A percentile compares a stretch with the other conserved stretches of the same genome.
These are phyloP conservation scores for Monotropa hypopitys DNA, from an alignment of 179 eudicot species.

Conservation along the genomic window DNA sequence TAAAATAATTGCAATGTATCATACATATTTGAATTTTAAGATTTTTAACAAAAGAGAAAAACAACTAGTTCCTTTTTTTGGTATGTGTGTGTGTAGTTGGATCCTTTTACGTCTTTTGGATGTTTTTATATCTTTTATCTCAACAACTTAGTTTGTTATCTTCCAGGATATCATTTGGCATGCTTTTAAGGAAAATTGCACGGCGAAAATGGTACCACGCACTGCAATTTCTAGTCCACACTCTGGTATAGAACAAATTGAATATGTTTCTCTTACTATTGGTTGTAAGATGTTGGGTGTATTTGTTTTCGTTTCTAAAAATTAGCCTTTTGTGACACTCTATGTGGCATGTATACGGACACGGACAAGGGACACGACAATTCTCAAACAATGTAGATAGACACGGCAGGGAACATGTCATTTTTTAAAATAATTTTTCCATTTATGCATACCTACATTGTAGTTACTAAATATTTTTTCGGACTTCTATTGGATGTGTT, in stretches of 20 bases:
- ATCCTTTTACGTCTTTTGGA: neutral
- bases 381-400: too few species aligned
- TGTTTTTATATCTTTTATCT: neutral
- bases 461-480: too few species aligned
- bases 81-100: neutral
- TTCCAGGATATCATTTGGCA: conserved; percentile 14
- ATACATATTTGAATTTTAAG: neutral
- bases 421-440: too few species aligned
- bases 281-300: neutral
- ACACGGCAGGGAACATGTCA: too few species aligned
- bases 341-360: too few species aligned
- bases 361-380: too few species aligned
- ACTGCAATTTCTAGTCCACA: conserved; percentile 7
- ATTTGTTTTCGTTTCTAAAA: neutral
- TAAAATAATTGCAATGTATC: neutral
- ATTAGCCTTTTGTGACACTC: neutral
- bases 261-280: neutral
- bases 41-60: too few species aligned
- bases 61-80: neutral
- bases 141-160: conserved; percentile 3
- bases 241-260: conserved; percentile 3
- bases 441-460: too few species aligned
- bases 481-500: too few species aligned
- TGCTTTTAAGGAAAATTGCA: conserved; percentile 9
- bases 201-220: conserved; percentile 8